phyloP scores from a whole-genome alignment of 768 basidiomycete species.

The Hebeloma cylindrosporum region DNA sequence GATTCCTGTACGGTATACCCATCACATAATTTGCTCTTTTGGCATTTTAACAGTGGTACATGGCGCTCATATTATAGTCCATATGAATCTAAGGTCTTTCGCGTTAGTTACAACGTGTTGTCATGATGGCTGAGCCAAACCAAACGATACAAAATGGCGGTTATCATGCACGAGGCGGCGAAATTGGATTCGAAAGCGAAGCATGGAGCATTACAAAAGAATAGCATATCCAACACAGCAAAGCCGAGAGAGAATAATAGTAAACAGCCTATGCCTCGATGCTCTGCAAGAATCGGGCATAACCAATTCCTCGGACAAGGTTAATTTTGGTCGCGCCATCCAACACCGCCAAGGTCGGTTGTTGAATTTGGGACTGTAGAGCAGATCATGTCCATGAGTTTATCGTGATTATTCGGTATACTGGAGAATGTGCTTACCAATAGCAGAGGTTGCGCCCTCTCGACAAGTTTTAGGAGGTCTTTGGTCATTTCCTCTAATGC shows the following conservation, averaged over 20 bases:
- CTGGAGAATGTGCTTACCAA: conserved; percentile 46
- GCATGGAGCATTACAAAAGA: neutral
- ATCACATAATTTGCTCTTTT: too few relatives aligned
- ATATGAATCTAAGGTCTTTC: too few relatives aligned
- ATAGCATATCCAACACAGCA: neutral
- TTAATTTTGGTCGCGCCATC: conserved; percentile 60
- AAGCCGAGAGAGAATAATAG: neutral
- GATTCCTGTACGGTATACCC: too few relatives aligned
- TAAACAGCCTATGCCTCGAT: conserved; percentile 34
- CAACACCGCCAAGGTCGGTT: conserved; percentile 34
- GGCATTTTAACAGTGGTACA: too few relatives aligned
- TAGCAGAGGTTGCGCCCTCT: conserved; percentile 57
- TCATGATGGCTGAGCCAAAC: too few relatives aligned
- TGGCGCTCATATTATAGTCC: too few relatives aligned
- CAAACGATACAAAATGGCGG: too few relatives aligned
- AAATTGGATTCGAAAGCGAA: neutral
- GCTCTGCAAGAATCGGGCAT: conserved; percentile 63
- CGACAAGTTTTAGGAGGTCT: conserved; percentile 56
- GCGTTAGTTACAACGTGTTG: too few relatives aligned
- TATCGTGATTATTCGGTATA: neutral
- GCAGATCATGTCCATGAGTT: neutral
- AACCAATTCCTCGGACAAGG: conserved; percentile 63
- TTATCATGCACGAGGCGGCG: too few relatives aligned
- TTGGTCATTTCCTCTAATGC: conserved; percentile 74
- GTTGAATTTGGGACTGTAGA: conserved; percentile 27